Conservation (phyloP, 306 rosid species). For the Oxytropis ochrocephala region DNA sequence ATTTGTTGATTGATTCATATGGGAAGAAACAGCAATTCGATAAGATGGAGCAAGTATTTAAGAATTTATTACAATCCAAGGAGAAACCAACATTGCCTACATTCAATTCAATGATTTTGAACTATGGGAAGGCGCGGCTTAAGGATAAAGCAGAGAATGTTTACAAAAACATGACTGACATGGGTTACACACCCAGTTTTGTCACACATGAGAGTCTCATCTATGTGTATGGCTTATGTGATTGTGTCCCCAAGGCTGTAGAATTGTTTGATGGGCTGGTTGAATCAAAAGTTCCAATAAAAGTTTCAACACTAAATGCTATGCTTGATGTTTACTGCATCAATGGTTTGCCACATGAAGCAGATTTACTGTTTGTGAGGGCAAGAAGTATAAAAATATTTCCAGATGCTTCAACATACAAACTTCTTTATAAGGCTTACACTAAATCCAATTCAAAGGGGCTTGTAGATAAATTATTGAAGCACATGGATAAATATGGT, state of each 20-base stretch:
- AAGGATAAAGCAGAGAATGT: constrained; percentile 60
- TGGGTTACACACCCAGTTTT: constrained; percentile 71
- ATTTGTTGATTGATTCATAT: constrained; percentile 78
- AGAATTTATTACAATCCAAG: constrained; percentile 70
- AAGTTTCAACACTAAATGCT: constrained; percentile 74
- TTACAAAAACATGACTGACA: constrained; percentile 52
- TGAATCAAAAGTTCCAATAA: constrained; percentile 47
- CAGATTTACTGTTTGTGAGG: constrained; percentile 52
- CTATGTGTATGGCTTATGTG: constrained; percentile 72
- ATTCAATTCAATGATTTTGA: constrained; percentile 85
- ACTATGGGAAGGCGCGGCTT: constrained; percentile 85
- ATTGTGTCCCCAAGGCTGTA: constrained; percentile 62
- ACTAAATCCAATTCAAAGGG: constrained; percentile 75
- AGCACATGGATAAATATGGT: constrained; percentile 79
- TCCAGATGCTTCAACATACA: constrained; percentile 71
- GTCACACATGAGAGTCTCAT: constrained; percentile 81
- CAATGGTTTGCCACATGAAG: constrained; percentile 80
- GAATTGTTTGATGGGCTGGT: constrained; percentile 64
- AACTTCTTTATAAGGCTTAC: constrained; percentile 85
- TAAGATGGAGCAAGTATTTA: constrained; percentile 95
- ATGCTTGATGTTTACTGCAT: constrained; percentile 92
- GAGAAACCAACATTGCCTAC: constrained; percentile 80
- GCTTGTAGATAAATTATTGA: constrained; percentile 60
- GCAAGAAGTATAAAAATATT: constrained; percentile 37
- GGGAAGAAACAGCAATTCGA: constrained; percentile 86